Evolutionary conservation across 2,329 filamentous ascomycete genomes (phyloP).

Genomic region (Beauveria brongniartii): DNA sequence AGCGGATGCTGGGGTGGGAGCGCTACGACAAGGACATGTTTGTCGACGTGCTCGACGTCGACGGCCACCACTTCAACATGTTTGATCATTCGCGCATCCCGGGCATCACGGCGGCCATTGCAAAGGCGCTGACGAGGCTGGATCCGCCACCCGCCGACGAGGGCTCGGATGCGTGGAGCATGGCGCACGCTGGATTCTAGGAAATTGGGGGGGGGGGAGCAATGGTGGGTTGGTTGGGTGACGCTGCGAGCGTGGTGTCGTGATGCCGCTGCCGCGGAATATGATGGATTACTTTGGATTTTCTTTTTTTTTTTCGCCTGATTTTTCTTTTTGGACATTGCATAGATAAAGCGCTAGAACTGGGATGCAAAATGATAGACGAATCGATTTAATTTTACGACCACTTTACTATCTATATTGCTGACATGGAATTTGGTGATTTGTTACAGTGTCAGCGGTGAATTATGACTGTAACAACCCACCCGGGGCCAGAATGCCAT

Average conservation of each 20-base stretch:
- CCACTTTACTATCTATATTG: neutral
- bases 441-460: too few relatives aligned
- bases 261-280: too few relatives aligned
- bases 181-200: neutral
- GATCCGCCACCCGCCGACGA: neutral
- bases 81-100: conserved; percentile 27
- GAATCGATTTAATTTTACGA: neutral
- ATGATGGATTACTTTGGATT: neutral
- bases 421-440: neutral
- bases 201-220: neutral
- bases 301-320: neutral
- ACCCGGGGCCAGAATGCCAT: too few relatives aligned
- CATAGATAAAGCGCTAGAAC: neutral
- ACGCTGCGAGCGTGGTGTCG: too few relatives aligned
- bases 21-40: conserved; percentile 37
- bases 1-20: conserved; percentile 40
- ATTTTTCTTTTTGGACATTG: neutral
- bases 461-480: too few relatives aligned
- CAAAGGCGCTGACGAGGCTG: conserved; percentile 8
- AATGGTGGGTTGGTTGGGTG: too few relatives aligned
- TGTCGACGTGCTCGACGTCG: conserved; percentile 35
- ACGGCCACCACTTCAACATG: conserved; percentile 44
- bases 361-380: neutral
- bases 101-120: conserved; percentile 21
- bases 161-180: neutral